Base-by-base conservation (phyloP, 1,139 yeast genomes). In the Hyphopichia wangnamkhiaoensis region DNA sequence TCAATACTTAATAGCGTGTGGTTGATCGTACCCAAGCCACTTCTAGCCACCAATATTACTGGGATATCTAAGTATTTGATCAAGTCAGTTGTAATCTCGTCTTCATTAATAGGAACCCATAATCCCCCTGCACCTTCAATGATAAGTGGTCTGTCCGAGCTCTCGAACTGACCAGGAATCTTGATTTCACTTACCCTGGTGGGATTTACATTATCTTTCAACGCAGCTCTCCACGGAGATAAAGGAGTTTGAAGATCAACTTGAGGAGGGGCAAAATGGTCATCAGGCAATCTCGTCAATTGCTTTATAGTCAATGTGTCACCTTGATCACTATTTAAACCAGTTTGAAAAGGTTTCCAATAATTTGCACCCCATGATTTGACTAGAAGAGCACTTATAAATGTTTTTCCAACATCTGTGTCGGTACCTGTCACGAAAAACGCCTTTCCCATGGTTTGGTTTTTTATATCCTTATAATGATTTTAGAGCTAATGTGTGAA, bases 61-160 rank as follows among this genome's bases (percentile, higher is more conserved):
- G 52, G 45, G 4, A 50, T 41, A 16, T 52, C 42, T n/a, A 59
- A 26, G 16, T 43, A 41, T 21, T 44, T 44, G 12, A 60, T 52
- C 27, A 59, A 40, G 35, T 59, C 63, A 7, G 56, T 50, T 4
- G 58, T 59, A 3, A 55, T 52, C 12, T 43, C 29, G 3, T 44
- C 38, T 14, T 49, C 47, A n/a, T 53, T 56, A 4, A 61, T 39
- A 7, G 66, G 65, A 14, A 61, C 65, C 24, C 39, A 49, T 6
- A 56, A 39, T 8, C 66, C 65, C 24, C 64, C 65, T 5, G 65
- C 66, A 17, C 65, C 65, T 46, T 61, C 65, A n/a, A 60, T 38
- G n/a, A 59, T 40, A 28, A 59, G 37, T 14, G 56, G 52, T 2
- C 40, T 34, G 2, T 29, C 28, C 5, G 28, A 17, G 4, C 42